Conservation (phyloP, 345 rosid genomes). For the Brassica carinata region DNA sequence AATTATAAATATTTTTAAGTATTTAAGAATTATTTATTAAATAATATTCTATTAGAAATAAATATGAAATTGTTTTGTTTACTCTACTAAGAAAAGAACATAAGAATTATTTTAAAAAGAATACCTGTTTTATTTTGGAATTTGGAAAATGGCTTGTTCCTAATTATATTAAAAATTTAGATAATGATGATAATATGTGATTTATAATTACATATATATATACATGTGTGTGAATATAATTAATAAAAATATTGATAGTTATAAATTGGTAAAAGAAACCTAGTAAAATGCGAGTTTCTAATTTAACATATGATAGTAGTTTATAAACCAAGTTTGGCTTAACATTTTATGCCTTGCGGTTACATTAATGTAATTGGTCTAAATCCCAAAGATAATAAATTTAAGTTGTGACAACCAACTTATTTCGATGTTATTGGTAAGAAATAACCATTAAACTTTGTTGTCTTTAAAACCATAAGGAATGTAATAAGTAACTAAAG, state of each 20-base stretch:
- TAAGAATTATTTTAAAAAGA: no score
- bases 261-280: background rate
- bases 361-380: background rate
- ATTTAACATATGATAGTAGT: no score
- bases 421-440: background rate
- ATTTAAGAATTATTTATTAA: no score
- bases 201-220: no score
- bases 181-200: no score
- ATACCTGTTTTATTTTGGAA: no score
- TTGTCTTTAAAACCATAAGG: background rate
- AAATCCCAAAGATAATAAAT: constrained; percentile 3
- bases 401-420: background rate
- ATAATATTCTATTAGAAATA: no score
- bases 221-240: background rate
- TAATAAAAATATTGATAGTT: background rate
- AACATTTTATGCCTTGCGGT: background rate
- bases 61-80: no score
- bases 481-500: background rate
- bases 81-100: no score
- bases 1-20: no score
- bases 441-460: background rate
- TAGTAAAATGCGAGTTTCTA: background rate
- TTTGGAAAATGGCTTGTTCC: no score
- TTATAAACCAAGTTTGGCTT: background rate
- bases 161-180: no score